Base-by-base conservation (phyloP, 2,329 filamentous ascomycete genomes). In the Fusarium decemcellulare region DNA sequence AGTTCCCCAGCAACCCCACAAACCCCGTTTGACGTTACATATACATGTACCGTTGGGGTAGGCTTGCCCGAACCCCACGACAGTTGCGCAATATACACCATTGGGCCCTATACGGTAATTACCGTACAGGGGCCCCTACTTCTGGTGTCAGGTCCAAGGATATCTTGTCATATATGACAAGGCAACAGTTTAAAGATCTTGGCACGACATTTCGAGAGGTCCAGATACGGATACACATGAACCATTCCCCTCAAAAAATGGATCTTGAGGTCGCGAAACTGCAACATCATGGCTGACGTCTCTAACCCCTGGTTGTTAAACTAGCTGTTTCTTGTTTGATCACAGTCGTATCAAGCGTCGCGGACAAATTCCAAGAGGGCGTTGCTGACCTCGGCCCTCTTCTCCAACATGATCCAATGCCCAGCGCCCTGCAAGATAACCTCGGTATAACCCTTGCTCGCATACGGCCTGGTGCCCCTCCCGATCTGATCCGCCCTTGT, bases 401-500 rank as follows among this genome's bases (percentile, higher is more conserved):
- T 56, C 32, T 73, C 71, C 4, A 71, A 47, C 63, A 72, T 72
- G 10, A 68, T 36, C 71, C 71, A 73, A 30, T 73, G 71, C 3
- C 71, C 68, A 2, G 68, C 55, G 4, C 44, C 54, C 32, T 65
- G 29, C 3, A 67, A 29, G 14, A 42, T 32, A 27, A 67, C 30
- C 16, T 69, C 55, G 5, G 51, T 70, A 18, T 72, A 72, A 1
- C 57, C 58, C 14, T 56, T 52, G 16, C 32, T 58, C 9, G 63
- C 61, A 50, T 60, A 72, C 15, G 67, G 55, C 30, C 27, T 43
- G 8, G 53, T 64, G 1, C 43, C 37, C 18, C 42, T 23, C 10
- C 48, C 18, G n/a, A 66, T 57, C 15, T 63, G 29, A 6, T 71
- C 67, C 8, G 64, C 46, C 23, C 52, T 37, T 15, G 72, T 50